Percentiles rank a stretch among this genome's conserved stretches.
Evolutionary conservation across 805 yeast species (phyloP).

Genomic region (Lipomyces orientalis): DNA sequence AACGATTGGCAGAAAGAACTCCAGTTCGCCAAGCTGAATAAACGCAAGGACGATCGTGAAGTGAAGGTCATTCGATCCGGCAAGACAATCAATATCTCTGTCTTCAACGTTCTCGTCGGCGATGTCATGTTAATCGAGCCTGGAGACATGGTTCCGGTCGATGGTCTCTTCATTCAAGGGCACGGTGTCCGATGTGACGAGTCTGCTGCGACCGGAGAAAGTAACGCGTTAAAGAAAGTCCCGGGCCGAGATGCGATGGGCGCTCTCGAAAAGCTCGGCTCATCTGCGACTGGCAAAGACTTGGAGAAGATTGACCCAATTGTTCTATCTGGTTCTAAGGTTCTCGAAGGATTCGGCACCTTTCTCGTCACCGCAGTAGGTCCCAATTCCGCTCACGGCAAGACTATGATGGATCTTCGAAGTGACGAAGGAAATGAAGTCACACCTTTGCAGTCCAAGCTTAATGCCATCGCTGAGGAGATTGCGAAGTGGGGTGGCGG

Average conservation of each 20-base stretch:
- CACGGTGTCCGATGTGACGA: slow-evolving; percentile 84
- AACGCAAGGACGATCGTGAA: slow-evolving; percentile 83
- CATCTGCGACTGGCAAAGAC: slow-evolving; percentile 43
- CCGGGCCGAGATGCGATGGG: slow-evolving; percentile 56
- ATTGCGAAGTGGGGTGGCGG: slow-evolving; percentile 92
- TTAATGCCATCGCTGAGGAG: slow-evolving; percentile 84
- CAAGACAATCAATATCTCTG: slow-evolving; percentile 66
- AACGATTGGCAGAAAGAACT: slow-evolving; percentile 96
- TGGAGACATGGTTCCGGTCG: slow-evolving; percentile 94
- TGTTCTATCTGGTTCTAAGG: slow-evolving; percentile 88
- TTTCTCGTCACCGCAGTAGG: slow-evolving; percentile 93
- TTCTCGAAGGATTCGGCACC: slow-evolving; percentile 82
- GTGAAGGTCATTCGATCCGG: slow-evolving; percentile 79
- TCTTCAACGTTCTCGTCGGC: slow-evolving; percentile 82
- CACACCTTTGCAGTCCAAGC: slow-evolving; percentile 87
- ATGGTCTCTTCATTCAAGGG: slow-evolving; percentile 75
- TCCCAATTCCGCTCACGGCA: slow-evolving; percentile 84
- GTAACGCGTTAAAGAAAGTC: slow-evolving; percentile 74
- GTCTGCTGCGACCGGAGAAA: slow-evolving; percentile 91
- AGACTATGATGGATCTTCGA: slow-evolving; percentile 80
- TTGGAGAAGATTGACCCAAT: slow-evolving; percentile 70
- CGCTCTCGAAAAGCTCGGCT: slow-evolving; percentile 46
- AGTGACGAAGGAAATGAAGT: slow-evolving; percentile 77
- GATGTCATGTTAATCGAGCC: slow-evolving; percentile 84
- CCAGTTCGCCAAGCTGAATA: slow-evolving; percentile 85